Conservation (phyloP, 371 early-diverging fungal species). For the Fennellomyces sp. region DNA sequence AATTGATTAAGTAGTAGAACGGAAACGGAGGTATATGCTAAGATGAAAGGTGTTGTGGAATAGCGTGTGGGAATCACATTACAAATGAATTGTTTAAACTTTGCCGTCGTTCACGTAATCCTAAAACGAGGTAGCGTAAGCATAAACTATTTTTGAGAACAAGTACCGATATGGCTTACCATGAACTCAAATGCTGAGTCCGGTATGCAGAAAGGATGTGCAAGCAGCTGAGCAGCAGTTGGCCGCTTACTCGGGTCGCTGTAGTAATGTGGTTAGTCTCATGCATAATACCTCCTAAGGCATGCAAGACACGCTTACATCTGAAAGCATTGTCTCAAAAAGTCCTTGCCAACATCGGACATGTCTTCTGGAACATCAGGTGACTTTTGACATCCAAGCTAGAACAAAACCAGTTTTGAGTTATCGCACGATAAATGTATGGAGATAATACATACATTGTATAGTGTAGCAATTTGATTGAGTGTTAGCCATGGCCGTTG, state of each 20-base stretch:
- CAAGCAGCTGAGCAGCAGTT: constrained; percentile 63
- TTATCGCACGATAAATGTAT: neutral
- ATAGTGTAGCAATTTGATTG: constrained; percentile 87
- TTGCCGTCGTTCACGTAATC: constrained; percentile 8
- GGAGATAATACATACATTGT: constrained; percentile 32
- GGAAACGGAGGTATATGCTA: too few species aligned
- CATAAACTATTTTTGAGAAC: neutral
- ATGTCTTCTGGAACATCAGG: constrained; percentile 75
- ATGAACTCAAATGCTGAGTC: constrained; percentile 55
- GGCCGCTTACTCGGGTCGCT: constrained; percentile 68
- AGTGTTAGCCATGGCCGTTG: constrained; percentile 88
- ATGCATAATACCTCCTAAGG: neutral
- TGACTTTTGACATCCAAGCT: constrained; percentile 21
- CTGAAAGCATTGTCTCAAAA: constrained; percentile 69
- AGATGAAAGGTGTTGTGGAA: too few species aligned
- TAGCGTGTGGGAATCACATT: too few species aligned
- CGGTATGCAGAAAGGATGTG: constrained; percentile 49
- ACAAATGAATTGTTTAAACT: neutral
- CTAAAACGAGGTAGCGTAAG: neutral
- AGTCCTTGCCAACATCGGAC: constrained; percentile 64
- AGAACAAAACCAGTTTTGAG: neutral
- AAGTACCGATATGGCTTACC: constrained; percentile 11
- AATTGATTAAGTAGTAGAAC: too few species aligned
- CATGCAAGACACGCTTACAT: constrained; percentile 34
- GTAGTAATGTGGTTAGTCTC: neutral